Evolutionary conservation across 768 basidiomycete genomes (phyloP).

Genomic region (Floccularia luteovirens): DNA sequence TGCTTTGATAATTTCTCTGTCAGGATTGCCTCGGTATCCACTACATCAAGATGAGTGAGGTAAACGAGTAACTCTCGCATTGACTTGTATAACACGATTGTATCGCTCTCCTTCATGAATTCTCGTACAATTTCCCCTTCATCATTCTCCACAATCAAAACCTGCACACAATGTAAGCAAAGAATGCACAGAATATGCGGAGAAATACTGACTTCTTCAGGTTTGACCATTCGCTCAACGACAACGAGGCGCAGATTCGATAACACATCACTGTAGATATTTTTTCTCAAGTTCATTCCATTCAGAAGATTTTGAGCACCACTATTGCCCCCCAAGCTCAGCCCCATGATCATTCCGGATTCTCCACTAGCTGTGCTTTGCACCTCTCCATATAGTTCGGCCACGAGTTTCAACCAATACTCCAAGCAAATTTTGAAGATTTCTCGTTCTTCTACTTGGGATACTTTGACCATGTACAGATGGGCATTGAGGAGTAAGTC

Average conservation of each 20-base stretch:
- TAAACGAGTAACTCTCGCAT: constrained; percentile 98
- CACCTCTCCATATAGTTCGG: constrained; percentile 96
- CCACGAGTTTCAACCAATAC: constrained; percentile 94
- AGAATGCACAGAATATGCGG: neutral
- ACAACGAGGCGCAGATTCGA: constrained; percentile 92
- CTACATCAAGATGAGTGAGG: constrained; percentile 93
- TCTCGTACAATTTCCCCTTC: constrained; percentile 99
- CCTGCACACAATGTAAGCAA: constrained; percentile 35
- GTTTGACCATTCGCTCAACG: constrained; percentile 99
- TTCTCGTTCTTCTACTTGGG: constrained; percentile 96
- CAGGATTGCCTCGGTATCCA: constrained; percentile 93
- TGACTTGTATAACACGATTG: constrained; percentile 96
- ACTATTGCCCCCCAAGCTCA: constrained; percentile 70
- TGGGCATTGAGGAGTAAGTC: constrained; percentile 95
- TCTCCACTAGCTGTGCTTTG: constrained; percentile 89
- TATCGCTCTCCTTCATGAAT: constrained; percentile 98
- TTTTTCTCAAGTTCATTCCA: constrained; percentile 80
- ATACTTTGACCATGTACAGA: constrained; percentile 96
- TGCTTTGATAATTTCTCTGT: constrained; percentile 97
- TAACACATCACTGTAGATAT: constrained; percentile 87
- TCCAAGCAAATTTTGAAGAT: constrained; percentile 99
- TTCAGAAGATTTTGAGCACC: constrained; percentile 61
- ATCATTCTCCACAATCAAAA: constrained; percentile 99
- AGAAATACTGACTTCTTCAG: constrained; percentile 74
- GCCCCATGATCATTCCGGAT: constrained; percentile 79